A percentile compares a stretch with the other conserved stretches of the same genome.
Conservation (phyloP, 495 filamentous ascomycete species). For the Penicillium pulvis region DNA sequence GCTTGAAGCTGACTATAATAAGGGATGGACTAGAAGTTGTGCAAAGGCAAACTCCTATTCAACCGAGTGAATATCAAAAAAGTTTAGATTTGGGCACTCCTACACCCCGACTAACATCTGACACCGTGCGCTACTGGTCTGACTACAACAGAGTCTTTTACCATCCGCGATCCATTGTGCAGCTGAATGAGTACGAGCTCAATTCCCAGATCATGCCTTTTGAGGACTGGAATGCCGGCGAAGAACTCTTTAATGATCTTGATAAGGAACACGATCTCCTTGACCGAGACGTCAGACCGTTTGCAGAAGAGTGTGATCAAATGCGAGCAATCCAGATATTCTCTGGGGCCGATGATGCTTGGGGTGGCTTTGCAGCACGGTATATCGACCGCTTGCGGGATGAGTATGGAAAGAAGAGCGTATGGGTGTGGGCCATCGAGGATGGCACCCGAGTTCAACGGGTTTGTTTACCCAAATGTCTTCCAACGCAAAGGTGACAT, state of each 20-base stretch:
- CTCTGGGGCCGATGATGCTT: slow-evolving; percentile 80
- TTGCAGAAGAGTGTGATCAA: slow-evolving; percentile 91
- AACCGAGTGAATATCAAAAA: slow-evolving; percentile 71
- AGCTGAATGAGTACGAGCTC: slow-evolving; percentile 85
- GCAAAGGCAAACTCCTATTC: slow-evolving; percentile 66
- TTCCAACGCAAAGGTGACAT: background rate
- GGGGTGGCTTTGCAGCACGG: slow-evolving; percentile 81
- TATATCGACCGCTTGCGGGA: slow-evolving; percentile 84
- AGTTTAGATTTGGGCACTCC: slow-evolving; percentile 69
- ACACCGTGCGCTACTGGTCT: slow-evolving; percentile 88
- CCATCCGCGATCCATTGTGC: slow-evolving; percentile 85
- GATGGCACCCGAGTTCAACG: slow-evolving; percentile 57
- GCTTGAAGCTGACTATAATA: background rate
- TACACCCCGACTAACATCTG: slow-evolving; percentile 61
- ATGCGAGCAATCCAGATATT: slow-evolving; percentile 87
- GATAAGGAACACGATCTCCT: slow-evolving; percentile 86
- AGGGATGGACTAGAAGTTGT: slow-evolving; percentile 73
- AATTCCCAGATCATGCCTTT: slow-evolving; percentile 78
- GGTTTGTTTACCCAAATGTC: slow-evolving; percentile 41
- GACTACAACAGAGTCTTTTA: slow-evolving; percentile 91
- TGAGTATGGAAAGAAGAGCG: slow-evolving; percentile 82
- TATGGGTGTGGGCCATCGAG: slow-evolving; percentile 87
- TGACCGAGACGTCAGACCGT: slow-evolving; percentile 83
- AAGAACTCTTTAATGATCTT: slow-evolving; percentile 77
- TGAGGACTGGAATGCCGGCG: slow-evolving; percentile 76